Conservation (phyloP, 2,329 filamentous ascomycete genomes). For the Cytospora chrysosperma region DNA sequence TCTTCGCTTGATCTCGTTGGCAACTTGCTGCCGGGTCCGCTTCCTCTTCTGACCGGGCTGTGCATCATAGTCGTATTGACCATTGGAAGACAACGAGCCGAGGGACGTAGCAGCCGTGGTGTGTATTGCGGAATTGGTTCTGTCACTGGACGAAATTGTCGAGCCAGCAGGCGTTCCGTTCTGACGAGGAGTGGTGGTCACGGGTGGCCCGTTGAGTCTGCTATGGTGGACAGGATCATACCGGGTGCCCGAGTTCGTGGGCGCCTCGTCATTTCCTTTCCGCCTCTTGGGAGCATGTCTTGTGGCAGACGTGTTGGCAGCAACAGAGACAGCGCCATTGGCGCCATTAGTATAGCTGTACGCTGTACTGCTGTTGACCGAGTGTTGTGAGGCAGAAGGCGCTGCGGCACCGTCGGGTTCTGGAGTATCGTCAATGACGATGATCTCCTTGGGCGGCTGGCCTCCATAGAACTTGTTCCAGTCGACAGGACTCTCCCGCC, state of each 20-base stretch:
- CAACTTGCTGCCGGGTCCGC: conserved; percentile 74
- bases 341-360: conserved; percentile 35
- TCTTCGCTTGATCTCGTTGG: conserved; percentile 77
- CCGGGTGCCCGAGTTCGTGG: conserved; percentile 32
- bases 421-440: conserved; percentile 77
- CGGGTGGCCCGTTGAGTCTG: conserved; percentile 59
- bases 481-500: conserved; percentile 61
- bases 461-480: conserved; percentile 83
- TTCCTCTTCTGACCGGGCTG: conserved; percentile 86
- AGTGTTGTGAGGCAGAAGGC: conserved; percentile 38
- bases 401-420: conserved; percentile 47
- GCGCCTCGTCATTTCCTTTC: conserved; percentile 60
- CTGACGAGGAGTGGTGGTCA: conserved; percentile 67
- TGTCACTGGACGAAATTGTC: conserved; percentile 72
- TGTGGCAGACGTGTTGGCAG: conserved; percentile 28
- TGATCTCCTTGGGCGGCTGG: conserved; percentile 79
- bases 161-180: conserved; percentile 65
- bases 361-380: conserved; percentile 35
- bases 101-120: conserved; percentile 89
- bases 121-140: conserved; percentile 75
- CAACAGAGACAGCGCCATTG: conserved; percentile 25
- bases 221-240: conserved; percentile 73
- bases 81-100: conserved; percentile 63
- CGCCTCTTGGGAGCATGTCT: conserved; percentile 70
- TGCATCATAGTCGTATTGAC: conserved; percentile 64